These are phyloP conservation scores for Tulasnella sp. DNA, from an alignment of 768 basidiomycete species.

Conservation along the genomic window DNA sequence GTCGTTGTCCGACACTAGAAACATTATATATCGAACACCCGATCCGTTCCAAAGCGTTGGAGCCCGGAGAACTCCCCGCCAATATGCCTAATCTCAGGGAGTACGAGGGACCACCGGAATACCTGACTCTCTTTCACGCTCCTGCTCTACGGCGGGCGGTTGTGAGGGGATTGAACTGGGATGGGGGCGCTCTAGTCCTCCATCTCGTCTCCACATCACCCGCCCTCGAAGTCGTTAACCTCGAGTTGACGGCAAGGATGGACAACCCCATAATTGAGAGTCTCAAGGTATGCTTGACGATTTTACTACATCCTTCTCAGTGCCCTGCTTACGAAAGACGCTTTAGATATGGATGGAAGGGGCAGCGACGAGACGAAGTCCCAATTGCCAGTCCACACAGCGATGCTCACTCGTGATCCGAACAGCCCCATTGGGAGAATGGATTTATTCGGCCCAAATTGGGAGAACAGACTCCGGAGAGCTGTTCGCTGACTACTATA, in stretches of 20 bases:
- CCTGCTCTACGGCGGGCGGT: background rate
- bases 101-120: background rate
- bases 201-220: background rate
- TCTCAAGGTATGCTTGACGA: background rate
- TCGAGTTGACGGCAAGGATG: background rate
- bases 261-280: background rate
- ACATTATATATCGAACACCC: background rate
- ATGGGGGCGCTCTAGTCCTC: background rate
- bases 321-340: background rate
- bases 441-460: background rate
- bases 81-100: background rate
- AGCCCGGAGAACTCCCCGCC: background rate
- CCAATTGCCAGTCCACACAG: background rate
- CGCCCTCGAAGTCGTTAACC: background rate
- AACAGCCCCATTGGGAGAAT: background rate
- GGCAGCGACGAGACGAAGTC: background rate
- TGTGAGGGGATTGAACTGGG: background rate
- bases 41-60: background rate
- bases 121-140: background rate
- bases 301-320: background rate
- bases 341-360: background rate
- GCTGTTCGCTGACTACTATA: background rate
- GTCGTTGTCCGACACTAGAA: background rate
- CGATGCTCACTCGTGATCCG: background rate
- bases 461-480: background rate